These are phyloP conservation scores for Fusarium sp. DNA, from an alignment of 2,329 filamentous ascomycete genomes.

Conservation along the genomic window DNA sequence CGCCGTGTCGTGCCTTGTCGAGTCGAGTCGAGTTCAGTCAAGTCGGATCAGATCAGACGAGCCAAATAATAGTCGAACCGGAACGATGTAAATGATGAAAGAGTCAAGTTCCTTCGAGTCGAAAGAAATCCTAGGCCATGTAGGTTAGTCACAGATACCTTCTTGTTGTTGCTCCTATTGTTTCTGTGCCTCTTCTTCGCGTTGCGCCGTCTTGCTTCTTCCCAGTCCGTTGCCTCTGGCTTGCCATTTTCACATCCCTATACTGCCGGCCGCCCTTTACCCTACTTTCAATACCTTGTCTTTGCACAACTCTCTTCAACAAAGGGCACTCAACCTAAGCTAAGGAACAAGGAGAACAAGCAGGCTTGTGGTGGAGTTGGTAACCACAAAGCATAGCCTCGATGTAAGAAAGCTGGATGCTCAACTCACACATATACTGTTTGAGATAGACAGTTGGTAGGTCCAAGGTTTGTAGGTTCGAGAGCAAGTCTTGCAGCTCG, in stretches of 20 bases:
- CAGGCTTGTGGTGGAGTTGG: background rate
- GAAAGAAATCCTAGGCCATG: constrained; percentile 19
- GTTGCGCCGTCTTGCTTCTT: constrained; percentile 9
- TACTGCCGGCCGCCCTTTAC: background rate
- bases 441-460: background rate
- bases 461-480: background rate
- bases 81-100: constrained; percentile 18
- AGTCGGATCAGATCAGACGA: constrained; percentile 2
- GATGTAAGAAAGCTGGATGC: background rate
- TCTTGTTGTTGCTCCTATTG: constrained; percentile 8
- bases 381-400: background rate
- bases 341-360: background rate
- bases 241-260: background rate
- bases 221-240: constrained; percentile 5
- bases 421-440: constrained; percentile 18
- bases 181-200: constrained; percentile 13
- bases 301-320: background rate
- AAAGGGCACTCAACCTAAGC: background rate
- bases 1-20: constrained; percentile 18
- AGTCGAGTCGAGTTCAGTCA: constrained; percentile 13
- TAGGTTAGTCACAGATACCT: constrained; percentile 27
- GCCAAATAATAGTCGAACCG: constrained; percentile 10
- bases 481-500: background rate
- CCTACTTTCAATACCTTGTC: background rate
- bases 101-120: constrained; percentile 14